Percentiles rank a stretch among this genome's conserved stretches.
Conservation (phyloP, 2,329 filamentous ascomycete species). For the Cladobotryum mycophilum region DNA sequence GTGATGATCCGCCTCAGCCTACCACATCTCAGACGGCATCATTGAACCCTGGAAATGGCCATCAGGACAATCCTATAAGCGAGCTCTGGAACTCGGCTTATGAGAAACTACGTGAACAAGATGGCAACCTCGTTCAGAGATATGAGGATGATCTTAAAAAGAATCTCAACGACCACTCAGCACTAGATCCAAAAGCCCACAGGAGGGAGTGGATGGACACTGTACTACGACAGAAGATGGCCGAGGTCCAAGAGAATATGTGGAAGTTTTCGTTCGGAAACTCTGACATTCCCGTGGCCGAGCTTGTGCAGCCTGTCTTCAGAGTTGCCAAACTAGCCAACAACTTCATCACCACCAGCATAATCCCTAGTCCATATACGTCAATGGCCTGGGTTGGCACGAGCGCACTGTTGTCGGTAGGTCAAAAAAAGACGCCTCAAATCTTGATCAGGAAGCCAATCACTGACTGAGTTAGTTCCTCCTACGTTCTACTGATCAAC, state of each 20-base stretch:
- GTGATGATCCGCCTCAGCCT: too few species aligned
- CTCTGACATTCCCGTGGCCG: neutral
- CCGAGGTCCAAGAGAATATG: neutral
- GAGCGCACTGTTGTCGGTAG: too few species aligned
- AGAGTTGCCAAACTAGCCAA: too few species aligned
- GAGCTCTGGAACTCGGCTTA: conserved; percentile 4
- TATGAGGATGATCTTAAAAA: too few species aligned
- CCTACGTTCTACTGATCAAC: neutral
- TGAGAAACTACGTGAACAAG: neutral
- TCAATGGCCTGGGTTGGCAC: too few species aligned
- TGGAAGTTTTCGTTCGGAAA: neutral
- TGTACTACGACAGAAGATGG: neutral
- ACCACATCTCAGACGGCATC: too few species aligned
- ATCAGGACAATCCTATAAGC: neutral
- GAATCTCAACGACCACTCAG: too few species aligned
- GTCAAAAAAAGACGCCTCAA: too few species aligned
- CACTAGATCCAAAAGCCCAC: neutral
- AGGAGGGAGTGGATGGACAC: neutral
- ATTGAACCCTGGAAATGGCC: neutral
- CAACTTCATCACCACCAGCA: too few species aligned
- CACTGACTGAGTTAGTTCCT: neutral
- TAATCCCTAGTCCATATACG: too few species aligned
- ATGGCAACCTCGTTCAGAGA: neutral
- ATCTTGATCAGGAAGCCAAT: too few species aligned
- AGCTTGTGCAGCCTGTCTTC: neutral